Evolutionary conservation across 83 land plant species (phyloP), one percentile per base, ranked within the genome.

Genomic region (Thuja plicata): DNA sequence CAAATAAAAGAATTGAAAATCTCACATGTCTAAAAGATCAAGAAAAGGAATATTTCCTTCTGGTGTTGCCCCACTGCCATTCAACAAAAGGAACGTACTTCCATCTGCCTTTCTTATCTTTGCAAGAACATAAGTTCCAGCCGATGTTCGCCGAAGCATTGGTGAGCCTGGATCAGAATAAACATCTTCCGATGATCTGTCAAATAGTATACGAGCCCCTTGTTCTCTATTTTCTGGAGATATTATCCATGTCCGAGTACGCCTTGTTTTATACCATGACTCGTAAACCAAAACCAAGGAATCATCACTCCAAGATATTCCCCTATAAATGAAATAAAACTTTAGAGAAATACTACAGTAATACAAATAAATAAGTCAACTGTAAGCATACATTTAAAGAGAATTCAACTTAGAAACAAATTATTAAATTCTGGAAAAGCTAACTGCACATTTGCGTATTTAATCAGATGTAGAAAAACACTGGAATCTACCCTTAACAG

Each of bases 131-230:
- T 98, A 96, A 43, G 99, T 97, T 66, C 99, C 99, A 70, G 89
- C 84, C 40, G 93, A 87, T 82, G 97, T 98, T 91, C 99, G 92
- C 60, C 99, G 93, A 87, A 95, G 70, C 99, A 98, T 96, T 32
- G 99, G 99, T 32, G 99, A 96, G 24, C 99, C 99, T 86, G 99
- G 99, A 91, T 98, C 99, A 79, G 99, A 96, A 88, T 98, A 98
- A 15, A 93, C 99, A 92, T 98, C 99, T 86, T 98, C 99, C 35
- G 96, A 95, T 87, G 99, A 98, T 89, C 99, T 92, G 90, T 98
- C 99, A 95, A 98, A 96, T 16, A 98, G 88, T 86, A 98, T 89
- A 38, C 93, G 95, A 27, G 97, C 93, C 32, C 30, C 87, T 32
- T 88, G 90, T 74, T 89, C 92, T 88, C 90, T 88, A n/a, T 91